These are phyloP conservation scores for Candida verbasci DNA, from an alignment of 805 yeast species.

Conservation along the genomic window DNA sequence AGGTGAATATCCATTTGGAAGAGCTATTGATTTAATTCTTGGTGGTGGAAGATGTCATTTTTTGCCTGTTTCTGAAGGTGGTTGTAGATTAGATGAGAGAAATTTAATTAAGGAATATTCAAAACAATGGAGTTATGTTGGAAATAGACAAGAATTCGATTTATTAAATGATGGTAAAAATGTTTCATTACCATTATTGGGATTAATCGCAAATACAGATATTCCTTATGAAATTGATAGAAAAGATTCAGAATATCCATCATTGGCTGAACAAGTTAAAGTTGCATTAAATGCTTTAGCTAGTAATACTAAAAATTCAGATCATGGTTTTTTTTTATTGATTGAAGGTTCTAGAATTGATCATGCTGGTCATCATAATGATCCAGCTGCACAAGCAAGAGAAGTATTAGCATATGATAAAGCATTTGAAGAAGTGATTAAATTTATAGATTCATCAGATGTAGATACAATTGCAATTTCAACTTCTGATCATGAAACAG, in stretches of 20 bases:
- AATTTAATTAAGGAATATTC: slow-evolving; percentile 55
- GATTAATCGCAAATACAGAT: slow-evolving; percentile 69
- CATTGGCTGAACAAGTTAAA: slow-evolving; percentile 71
- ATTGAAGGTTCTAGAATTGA: slow-evolving; percentile 93
- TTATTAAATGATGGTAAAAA: slow-evolving; percentile 48
- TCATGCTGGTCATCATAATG: slow-evolving; percentile 93
- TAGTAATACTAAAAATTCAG: slow-evolving; percentile 65
- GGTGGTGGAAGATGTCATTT: slow-evolving; percentile 92
- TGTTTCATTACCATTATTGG: slow-evolving; percentile 72
- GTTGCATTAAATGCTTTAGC: slow-evolving; percentile 70
- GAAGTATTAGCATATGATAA: slow-evolving; percentile 86
- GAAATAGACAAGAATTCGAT: slow-evolving; percentile 58
- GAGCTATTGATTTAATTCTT: slow-evolving; percentile 74
- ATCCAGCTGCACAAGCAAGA: slow-evolving; percentile 90
- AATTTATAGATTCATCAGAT: slow-evolving; percentile 63
- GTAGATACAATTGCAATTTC: slow-evolving; percentile 75
- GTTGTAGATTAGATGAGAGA: slow-evolving; percentile 68
- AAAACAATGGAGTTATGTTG: slow-evolving; percentile 54
- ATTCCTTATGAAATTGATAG: slow-evolving; percentile 86
- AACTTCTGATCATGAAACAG: slow-evolving; percentile 94
- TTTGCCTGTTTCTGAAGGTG: slow-evolving; percentile 52
- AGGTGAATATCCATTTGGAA: slow-evolving; percentile 77
- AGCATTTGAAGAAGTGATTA: slow-evolving; percentile 70
- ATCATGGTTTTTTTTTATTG: slow-evolving; percentile 79
- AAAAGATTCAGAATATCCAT: slow-evolving; percentile 56